Evolutionary conservation across 345 rosid species (phyloP).

Genomic region (Acer yangbiense): DNA sequence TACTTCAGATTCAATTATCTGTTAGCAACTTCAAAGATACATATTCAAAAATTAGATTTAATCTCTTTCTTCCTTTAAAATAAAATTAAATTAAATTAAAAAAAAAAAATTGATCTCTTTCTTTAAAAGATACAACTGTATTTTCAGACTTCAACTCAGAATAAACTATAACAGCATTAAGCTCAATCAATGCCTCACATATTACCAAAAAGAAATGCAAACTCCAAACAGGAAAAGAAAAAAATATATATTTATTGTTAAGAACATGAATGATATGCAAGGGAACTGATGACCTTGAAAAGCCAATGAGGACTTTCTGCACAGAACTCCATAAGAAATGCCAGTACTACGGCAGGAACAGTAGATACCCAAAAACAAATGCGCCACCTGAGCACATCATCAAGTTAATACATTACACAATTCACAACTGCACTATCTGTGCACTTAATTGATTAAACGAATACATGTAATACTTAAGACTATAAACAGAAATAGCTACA

Average conservation of each 20-base stretch:
- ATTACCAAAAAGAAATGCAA: not conserved
- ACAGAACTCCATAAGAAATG: constrained; percentile 68
- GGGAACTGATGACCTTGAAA: constrained; percentile 61
- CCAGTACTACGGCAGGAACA: constrained; percentile 77
- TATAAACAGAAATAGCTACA: not conserved
- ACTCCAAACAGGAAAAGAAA: constrained; percentile 1
- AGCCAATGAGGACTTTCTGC: constrained; percentile 99
- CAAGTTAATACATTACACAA: constrained; percentile 10
- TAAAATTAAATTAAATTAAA: not conserved
- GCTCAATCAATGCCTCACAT: not conserved
- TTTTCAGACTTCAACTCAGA: not conserved
- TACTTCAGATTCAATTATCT: not conserved
- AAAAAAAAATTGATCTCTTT: not conserved
- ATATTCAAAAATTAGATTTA: too few species aligned
- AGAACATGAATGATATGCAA: constrained; percentile 13
- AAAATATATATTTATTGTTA: not conserved
- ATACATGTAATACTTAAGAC: not conserved
- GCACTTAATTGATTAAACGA: not conserved
- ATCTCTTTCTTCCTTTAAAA: too few species aligned
- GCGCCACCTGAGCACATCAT: constrained; percentile 75
- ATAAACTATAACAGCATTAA: not conserved
- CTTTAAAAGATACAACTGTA: not conserved
- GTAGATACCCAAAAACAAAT: constrained; percentile 76
- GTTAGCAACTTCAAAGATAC: not conserved
- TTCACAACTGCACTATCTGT: constrained; percentile 2